Conservation (phyloP, 768 basidiomycete genomes). For the Amanita jacksonii region DNA sequence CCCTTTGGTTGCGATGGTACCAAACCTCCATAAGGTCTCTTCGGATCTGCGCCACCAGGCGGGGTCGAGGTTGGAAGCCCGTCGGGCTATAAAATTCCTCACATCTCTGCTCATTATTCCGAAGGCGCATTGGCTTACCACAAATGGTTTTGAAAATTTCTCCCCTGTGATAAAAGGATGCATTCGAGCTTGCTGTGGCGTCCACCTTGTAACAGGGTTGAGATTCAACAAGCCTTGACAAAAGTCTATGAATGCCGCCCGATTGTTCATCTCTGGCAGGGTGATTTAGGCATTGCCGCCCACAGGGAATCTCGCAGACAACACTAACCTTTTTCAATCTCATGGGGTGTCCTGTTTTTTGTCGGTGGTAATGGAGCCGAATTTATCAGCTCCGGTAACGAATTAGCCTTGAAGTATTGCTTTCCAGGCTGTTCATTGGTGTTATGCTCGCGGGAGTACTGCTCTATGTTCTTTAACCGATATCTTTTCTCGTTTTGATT, state of each 20-base stretch:
- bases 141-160: slow-evolving; percentile 82
- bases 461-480: slow-evolving; percentile 83
- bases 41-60: slow-evolving; percentile 44
- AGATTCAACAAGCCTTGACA: slow-evolving; percentile 89
- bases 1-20: slow-evolving; percentile 85
- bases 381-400: slow-evolving; percentile 92
- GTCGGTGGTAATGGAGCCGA: slow-evolving; percentile 86
- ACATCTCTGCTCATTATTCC: neutral
- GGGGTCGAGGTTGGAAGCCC: slow-evolving; percentile 26
- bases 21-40: slow-evolving; percentile 89
- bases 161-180: slow-evolving; percentile 99
- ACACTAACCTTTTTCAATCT: slow-evolving; percentile 79
- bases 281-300: slow-evolving; percentile 2
- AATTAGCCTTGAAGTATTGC: slow-evolving; percentile 95
- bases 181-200: slow-evolving; percentile 88
- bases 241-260: slow-evolving; percentile 95
- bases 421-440: slow-evolving; percentile 97
- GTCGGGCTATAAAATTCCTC: slow-evolving; percentile 37
- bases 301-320: slow-evolving; percentile 6
- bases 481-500: slow-evolving; percentile 77
- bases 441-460: slow-evolving; percentile 92
- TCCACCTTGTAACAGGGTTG: slow-evolving; percentile 94
- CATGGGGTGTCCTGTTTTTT: slow-evolving; percentile 69
- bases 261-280: slow-evolving; percentile 77
- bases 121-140: slow-evolving; percentile 40